phyloP scores from a whole-genome alignment of 2,329 filamentous ascomycete species.

The Botrytis paeoniae region DNA sequence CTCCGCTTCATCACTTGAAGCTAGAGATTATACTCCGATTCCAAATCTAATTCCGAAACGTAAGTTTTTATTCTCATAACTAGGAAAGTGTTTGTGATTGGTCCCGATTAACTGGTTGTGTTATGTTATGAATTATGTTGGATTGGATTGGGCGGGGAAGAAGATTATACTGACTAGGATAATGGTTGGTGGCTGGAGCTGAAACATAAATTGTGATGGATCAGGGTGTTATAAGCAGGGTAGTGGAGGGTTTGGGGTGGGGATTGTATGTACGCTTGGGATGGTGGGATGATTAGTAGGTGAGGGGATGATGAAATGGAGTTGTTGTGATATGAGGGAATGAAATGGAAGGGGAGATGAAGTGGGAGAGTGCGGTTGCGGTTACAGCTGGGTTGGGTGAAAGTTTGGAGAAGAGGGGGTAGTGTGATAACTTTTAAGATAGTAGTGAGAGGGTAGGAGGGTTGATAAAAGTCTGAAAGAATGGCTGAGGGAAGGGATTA shows the following conservation, averaged over 20 bases:
- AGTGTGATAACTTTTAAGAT: neutral
- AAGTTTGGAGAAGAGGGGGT: neutral
- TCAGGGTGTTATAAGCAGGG: neutral
- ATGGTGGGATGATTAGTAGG: neutral
- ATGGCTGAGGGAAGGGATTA: neutral
- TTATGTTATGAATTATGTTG: neutral
- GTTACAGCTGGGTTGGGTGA: neutral
- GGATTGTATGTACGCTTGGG: neutral
- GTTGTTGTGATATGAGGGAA: neutral
- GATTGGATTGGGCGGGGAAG: neutral
- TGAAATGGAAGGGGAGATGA: neutral
- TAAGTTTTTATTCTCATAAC: neutral
- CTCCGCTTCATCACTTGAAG: neutral
- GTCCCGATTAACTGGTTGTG: neutral
- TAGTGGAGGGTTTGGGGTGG: neutral
- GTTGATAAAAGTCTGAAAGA: neutral
- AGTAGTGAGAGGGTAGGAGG: neutral
- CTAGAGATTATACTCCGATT: neutral
- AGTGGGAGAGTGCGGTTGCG: neutral
- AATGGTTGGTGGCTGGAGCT: neutral
- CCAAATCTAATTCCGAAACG: neutral
- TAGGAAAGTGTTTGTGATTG: neutral
- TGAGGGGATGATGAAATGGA: neutral
- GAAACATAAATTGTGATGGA: neutral
- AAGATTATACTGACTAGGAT: neutral